Evolutionary conservation across 1,284 basidiomycete genomes (phyloP), one percentile per base, ranked within the genome.

Genomic region (Trichosporon coremiiforme): DNA sequence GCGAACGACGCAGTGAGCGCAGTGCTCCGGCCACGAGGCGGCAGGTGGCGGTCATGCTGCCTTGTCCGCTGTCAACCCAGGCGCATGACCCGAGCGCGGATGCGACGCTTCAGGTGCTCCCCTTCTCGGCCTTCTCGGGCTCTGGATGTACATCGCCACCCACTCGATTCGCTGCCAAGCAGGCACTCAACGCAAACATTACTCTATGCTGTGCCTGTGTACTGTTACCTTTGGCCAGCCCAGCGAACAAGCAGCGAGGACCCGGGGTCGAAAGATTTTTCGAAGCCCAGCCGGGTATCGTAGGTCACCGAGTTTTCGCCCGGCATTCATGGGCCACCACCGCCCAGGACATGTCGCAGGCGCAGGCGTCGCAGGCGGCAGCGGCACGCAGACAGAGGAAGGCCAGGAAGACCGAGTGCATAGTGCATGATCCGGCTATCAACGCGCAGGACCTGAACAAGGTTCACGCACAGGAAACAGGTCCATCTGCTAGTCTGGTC

Each of bases 121-220:
- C 20, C 17, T 47, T 15, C 47, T 53, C 47, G n/a, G 47, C 20
- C 20, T 53, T 15, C 47, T 53, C 47, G 6, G 47, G n/a, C 47
- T 22, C 47, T 20, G 20, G 20, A 53, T 22, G 8, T 22, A 20
- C 41, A 22, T 53, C 8, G 47, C 47, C 47, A 53, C 47, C 47
- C 47, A n/a, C 47, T 53, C 47, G 47, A 22, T 22, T 10, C 47
- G 47, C 47, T 20, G 47, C 47, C 20, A 22, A 20, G 20, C 20
- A 53, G 47, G 47, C 47, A 53, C 41, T 53, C 47, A 22, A 53
- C 47, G 47, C 47, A 53, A 22, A n/a, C 47, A 53, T 53, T 53
- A 53, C 17, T 15, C 47, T 1, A 53, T 22, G 47, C 47, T 53
- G 47, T 53, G 20, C 47, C 47, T 53, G n/a, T 20, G n/a, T 6